Evolutionary conservation across 108 stramenopile genomes (phyloP).

Genomic region (Nitzschia sp.): DNA sequence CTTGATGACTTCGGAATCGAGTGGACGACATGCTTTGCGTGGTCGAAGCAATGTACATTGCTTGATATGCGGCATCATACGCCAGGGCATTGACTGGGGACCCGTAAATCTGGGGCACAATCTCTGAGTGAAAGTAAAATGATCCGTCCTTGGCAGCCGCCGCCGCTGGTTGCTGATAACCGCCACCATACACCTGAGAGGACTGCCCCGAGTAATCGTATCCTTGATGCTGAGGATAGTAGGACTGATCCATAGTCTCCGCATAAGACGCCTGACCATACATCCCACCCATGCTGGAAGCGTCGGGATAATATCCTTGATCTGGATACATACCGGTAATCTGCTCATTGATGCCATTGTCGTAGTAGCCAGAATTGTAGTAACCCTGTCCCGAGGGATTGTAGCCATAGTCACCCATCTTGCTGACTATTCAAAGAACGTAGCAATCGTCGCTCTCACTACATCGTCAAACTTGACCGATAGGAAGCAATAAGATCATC

Average conservation of each 20-base stretch:
- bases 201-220: neutral
- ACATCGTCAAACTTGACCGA: too few relatives aligned
- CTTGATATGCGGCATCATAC: slow-evolving; percentile 40
- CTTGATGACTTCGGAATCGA: slow-evolving; percentile 16
- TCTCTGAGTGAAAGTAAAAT: slow-evolving; percentile 24
- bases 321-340: neutral
- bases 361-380: neutral
- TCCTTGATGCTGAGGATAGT: neutral
- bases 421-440: too few relatives aligned
- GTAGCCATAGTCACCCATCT: neutral
- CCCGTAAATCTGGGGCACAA: slow-evolving; percentile 40
- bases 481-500: too few relatives aligned
- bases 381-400: neutral
- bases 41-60: slow-evolving; percentile 70
- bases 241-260: neutral
- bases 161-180: neutral
- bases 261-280: neutral
- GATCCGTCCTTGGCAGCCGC: slow-evolving; percentile 18
- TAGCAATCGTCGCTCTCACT: too few relatives aligned
- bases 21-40: slow-evolving; percentile 39
- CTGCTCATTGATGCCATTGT: neutral
- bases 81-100: slow-evolving; percentile 58
- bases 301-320: neutral
- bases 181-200: neutral
- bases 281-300: neutral